Evolutionary conservation across 2,329 filamentous ascomycete species (phyloP).

Genomic region (Botryosphaeria agaves): DNA sequence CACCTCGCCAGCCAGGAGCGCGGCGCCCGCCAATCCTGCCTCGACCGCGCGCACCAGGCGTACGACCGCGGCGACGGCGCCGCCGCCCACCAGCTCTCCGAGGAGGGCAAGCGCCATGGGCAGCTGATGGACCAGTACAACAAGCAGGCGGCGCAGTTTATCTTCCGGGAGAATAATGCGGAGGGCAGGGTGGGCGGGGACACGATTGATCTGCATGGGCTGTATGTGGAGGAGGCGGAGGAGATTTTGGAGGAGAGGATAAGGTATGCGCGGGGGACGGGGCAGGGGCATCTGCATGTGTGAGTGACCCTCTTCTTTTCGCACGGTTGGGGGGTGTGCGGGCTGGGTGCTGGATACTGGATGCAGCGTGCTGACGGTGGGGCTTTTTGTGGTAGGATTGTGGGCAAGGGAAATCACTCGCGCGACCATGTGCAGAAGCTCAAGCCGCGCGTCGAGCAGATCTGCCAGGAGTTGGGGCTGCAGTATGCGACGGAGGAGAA

Average conservation of each 20-base stretch:
- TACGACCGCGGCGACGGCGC: slow-evolving; percentile 73
- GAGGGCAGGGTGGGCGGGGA: slow-evolving; percentile 55
- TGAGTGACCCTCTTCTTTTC: slow-evolving; percentile 16
- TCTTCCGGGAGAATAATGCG: slow-evolving; percentile 91
- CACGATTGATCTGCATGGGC: slow-evolving; percentile 85
- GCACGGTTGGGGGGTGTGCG: neutral
- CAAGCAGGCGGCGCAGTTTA: slow-evolving; percentile 77
- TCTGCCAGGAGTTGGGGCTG: slow-evolving; percentile 69
- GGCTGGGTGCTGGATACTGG: neutral
- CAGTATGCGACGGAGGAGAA: slow-evolving; percentile 79
- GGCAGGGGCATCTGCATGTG: slow-evolving; percentile 75
- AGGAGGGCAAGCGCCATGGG: slow-evolving; percentile 73
- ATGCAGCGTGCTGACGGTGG: neutral
- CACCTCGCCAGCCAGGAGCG: slow-evolving; percentile 69
- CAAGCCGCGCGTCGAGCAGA: slow-evolving; percentile 80
- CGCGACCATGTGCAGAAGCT: slow-evolving; percentile 74
- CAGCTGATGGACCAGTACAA: slow-evolving; percentile 78
- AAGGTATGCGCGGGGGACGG: slow-evolving; percentile 51
- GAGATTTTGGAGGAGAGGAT: slow-evolving; percentile 78
- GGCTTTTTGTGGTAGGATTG: slow-evolving; percentile 38
- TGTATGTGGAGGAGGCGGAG: slow-evolving; percentile 90
- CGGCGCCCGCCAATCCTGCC: slow-evolving; percentile 59
- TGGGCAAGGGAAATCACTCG: slow-evolving; percentile 88
- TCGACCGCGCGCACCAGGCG: slow-evolving; percentile 53
- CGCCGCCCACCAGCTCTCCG: slow-evolving; percentile 64